Evolutionary conservation across 176 grass and related monocot genomes (phyloP), one percentile per base, ranked within the genome.

Genomic region (Phoenix dactylifera): DNA sequence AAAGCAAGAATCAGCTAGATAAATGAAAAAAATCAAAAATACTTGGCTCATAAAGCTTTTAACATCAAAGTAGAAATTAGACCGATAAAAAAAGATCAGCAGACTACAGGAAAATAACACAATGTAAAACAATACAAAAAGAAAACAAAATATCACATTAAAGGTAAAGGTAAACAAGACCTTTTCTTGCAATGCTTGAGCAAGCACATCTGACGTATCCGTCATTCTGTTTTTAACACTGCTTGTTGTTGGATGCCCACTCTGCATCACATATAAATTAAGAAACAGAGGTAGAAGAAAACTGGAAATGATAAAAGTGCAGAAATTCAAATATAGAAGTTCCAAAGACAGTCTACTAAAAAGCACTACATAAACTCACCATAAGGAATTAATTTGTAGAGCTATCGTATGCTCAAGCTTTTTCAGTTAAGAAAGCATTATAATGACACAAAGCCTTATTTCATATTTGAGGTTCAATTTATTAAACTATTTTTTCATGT

Each of bases 161-260:
- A 6, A 49, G 24, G 4, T 18, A 19, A 66, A 7, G 58, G 51
- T 12, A 9, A 61, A 5, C 35, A 51, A 35, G 69, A 95, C 91
- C 86, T 95, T 95, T 57, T 90, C 91, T 55, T 85, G 86, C 74
- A 95, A 84, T 59, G 86, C 86, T 95, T 90, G 91, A 74, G 83
- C 77, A 72, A 95, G 68, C 20, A 65, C 86, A 62, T 84, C 70
- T 62, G 90, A 79, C 23, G 64, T 69, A 65, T 79, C 77, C 71
- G 49, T 59, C 61, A 69, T 70, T 22, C 69, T 62, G 49, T 44
- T 44, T 7, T 57, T 64, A 71, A 29, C 68, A 57, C 20, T 72
- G 73, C 61, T 57, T 18, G 72, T 20, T 32, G 73, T 51, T 70
- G 60, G 54, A 49, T 78, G 67, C 74, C 60, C 55, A 73, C 29